Base-by-base conservation (phyloP, 495 filamentous ascomycete species). In the Sordaria brevicollis region DNA sequence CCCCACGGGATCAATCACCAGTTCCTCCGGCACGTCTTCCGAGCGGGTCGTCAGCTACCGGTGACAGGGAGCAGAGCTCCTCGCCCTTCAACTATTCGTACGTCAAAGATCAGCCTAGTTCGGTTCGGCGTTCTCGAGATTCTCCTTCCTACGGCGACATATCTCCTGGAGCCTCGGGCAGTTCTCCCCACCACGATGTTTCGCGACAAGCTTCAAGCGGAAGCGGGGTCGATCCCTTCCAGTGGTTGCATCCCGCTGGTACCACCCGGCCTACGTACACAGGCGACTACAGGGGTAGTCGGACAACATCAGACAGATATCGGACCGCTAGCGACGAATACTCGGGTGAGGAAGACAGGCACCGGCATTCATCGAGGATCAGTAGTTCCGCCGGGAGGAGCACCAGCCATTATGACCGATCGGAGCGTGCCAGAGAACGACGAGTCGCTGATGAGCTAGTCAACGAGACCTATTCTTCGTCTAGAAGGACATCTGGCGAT, bases 51-150 rank as follows among this genome's bases (percentile, higher is more conserved):
- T 7, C 49, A 62, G 70, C 67, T n/a, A 43, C 70, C 29, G 38
- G 68, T 7, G 76, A 79, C 62, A 67, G 76, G 38, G 76, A 79
- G 3, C 73, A 65, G 66, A 76, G 78, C 57, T 77, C 79, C 7
- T 79, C 81, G 10, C 81, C 82, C 13, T 83, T 83, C 68, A 71
- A 78, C 10, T 84, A 81, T 72, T 76, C 81, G 62, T 84, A 84
- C 65, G 76, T 83, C 21, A 62, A 62, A 17, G 49, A 62, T 13
- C 49, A 31, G 33, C 67, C 76, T 34, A 35, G 33, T 31, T 1
- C 43, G 11, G 35, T 67, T 15, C 37, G 65, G n/a, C 31, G 29
- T 9, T 34, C 65, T 25, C 69, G 69, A 13, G 65, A 70, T 33
- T 15, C 35, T 31, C 67, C 69, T 19, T 29, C 66, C 21, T 31